phyloP scores from a whole-genome alignment of 73 alveolate genomes.

The Paramecium sonneborni region DNA sequence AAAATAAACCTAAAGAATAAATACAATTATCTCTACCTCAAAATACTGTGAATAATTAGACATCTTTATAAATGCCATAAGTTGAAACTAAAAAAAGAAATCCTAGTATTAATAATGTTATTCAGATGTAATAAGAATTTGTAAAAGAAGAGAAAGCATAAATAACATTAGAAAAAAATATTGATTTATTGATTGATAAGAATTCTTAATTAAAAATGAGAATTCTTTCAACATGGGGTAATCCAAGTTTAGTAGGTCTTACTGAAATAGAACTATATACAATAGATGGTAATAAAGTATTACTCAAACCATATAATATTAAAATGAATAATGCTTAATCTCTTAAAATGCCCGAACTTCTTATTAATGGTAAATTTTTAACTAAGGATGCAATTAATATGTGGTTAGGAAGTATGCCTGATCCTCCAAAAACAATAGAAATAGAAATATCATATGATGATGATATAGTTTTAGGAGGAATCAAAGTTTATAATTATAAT shows the following conservation, averaged over 20 bases:
- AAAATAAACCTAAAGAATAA: not conserved
- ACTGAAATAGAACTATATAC: conserved; percentile 83
- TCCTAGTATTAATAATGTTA: not conserved
- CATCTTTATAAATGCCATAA: conserved; percentile 50
- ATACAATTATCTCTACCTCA: not conserved
- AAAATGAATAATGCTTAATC: conserved; percentile 70
- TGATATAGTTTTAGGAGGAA: conserved; percentile 69
- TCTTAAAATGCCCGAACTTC: conserved; percentile 61
- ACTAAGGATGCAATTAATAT: conserved; percentile 81
- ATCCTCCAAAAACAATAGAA: conserved; percentile 78
- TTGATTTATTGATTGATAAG: conserved; percentile 67
- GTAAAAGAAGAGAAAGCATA: conserved; percentile 58
- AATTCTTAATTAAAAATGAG: conserved; percentile 59
- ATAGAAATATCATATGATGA: conserved; percentile 65
- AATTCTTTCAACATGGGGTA: conserved; percentile 85
- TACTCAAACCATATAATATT: conserved; percentile 71
- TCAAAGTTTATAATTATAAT: conserved; percentile 82
- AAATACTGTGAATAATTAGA: not conserved
- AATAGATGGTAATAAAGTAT: conserved; percentile 60
- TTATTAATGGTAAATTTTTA: conserved; percentile 71
- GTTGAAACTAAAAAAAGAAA: not conserved
- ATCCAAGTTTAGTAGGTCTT: conserved; percentile 80
- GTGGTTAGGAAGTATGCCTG: conserved; percentile 88
- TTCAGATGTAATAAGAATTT: conserved; percentile 62
- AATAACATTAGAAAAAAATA: conserved; percentile 52